Percentiles rank a stretch among this genome's conserved stretches.
phyloP scores from a whole-genome alignment of 768 basidiomycete species.

The Chalciporus piperatus region DNA sequence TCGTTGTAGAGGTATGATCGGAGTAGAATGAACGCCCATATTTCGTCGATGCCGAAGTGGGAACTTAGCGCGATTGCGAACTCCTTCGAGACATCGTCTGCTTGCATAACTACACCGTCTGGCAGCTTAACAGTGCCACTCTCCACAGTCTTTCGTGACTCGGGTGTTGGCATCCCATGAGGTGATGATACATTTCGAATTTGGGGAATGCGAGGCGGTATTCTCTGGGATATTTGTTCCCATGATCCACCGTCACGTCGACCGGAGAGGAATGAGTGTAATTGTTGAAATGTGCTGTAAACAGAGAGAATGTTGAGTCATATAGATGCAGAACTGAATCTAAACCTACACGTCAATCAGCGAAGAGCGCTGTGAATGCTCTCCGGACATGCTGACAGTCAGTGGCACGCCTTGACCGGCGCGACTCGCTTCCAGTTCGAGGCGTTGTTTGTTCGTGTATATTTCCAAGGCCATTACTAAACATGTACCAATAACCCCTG shows the following conservation, averaged over 20 bases:
- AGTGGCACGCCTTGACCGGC: background rate
- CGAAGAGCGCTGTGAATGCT: constrained; percentile 60
- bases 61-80: constrained; percentile 69
- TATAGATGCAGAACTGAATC: background rate
- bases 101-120: constrained; percentile 58
- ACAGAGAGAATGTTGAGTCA: background rate
- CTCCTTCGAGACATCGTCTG: constrained; percentile 70
- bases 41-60: constrained; percentile 73
- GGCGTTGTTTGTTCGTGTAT: constrained; percentile 22
- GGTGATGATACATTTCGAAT: constrained; percentile 58
- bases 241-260: constrained; percentile 55
- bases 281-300: constrained; percentile 59
- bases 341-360: constrained; percentile 61
- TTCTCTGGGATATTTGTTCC: constrained; percentile 58
- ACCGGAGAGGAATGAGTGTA: constrained; percentile 59
- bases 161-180: constrained; percentile 66
- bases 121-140: constrained; percentile 65
- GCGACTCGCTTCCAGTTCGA: constrained; percentile 5
- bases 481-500: constrained; percentile 15
- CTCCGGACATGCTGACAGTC: constrained; percentile 37
- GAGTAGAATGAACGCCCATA: constrained; percentile 69
- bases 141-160: constrained; percentile 65
- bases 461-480: constrained; percentile 23
- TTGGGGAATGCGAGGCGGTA: constrained; percentile 54
- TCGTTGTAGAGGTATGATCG: constrained; percentile 79